These are phyloP conservation scores for Globisporangium perplexum DNA, from an alignment of 352 stramenopile genomes.

Conservation along the genomic window DNA sequence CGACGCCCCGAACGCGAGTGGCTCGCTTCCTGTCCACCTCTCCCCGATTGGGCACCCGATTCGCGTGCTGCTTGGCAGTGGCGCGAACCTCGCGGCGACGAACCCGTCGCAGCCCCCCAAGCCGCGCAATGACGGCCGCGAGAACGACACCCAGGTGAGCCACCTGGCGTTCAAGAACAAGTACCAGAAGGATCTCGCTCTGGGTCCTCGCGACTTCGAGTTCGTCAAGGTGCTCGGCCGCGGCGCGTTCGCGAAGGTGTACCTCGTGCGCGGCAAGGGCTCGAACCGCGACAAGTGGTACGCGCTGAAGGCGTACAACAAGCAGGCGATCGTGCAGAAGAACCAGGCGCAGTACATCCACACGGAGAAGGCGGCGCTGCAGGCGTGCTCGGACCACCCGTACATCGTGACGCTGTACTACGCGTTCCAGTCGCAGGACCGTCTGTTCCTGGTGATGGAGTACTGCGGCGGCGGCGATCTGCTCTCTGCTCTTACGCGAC, in stretches of 20 bases:
- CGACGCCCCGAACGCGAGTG: conserved; percentile 71
- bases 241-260: conserved; percentile 82
- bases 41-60: conserved; percentile 85
- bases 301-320: conserved; percentile 86
- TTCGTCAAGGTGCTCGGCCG: conserved; percentile 83
- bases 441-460: conserved; percentile 83
- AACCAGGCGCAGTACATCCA: conserved; percentile 87
- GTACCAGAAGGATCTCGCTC: conserved; percentile 79
- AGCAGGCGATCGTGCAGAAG: conserved; percentile 85
- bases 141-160: conserved; percentile 71
- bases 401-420: conserved; percentile 86
- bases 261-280: conserved; percentile 76
- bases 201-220: conserved; percentile 81
- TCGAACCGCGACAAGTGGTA: conserved; percentile 87
- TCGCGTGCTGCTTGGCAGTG: conserved; percentile 71
- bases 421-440: conserved; percentile 82
- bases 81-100: conserved; percentile 58
- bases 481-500: conserved; percentile 67
- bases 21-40: conserved; percentile 75
- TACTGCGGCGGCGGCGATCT: conserved; percentile 80
- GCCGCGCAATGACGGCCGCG: conserved; percentile 39
- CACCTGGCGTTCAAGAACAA: conserved; percentile 89
- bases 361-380: conserved; percentile 76
- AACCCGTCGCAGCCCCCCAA: conserved; percentile 64
- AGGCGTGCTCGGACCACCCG: conserved; percentile 80